Evolutionary conservation across 2,329 filamentous ascomycete genomes (phyloP), one percentile per base, ranked within the genome.

Genomic region (Hypoxylon sp.): DNA sequence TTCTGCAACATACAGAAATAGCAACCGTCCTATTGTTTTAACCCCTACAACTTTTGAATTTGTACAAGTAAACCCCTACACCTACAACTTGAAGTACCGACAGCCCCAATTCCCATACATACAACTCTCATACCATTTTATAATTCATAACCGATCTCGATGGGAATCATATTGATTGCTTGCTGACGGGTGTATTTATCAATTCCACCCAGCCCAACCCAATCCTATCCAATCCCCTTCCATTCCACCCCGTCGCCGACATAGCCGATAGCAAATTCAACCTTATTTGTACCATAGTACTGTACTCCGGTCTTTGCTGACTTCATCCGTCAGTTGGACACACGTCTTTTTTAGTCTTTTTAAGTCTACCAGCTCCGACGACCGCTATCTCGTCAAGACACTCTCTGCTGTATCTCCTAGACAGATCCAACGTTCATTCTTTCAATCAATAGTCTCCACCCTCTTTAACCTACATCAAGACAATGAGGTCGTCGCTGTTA

Each of bases 401-500:
- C 23, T 23, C 4, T 29, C 32, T 26, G 5, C 20, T 19, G n/a
- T n/a, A n/a, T 15, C 31, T 31, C 20, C 32, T 25, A 4, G 20
- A 43, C 5, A 19, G 38, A 32, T 27, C n/a, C 20, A 26, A 51
- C 36, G 2, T 4, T 29, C 20, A 29, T 34, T 46, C 35, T 21
- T 26, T 21, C 30, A 34, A 37, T 31, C 29, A 21, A 19, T 36
- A 11, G 34, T 35, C 36, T 42, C 27, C 47, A 25, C 32, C 31
- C 31, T 52, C 42, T 31, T 30, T 27, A 50, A 38, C 34, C 42
- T 45, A 45, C 17, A 31, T 55, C 38, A 54, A 34, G 59, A 66
- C 60, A 57, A 66, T 67, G 65, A n/a, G 63, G 62, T 55, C 38
- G 57, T 58, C 48, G 54, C 51, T 43, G 54, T 55, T 63, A 56